Evolutionary conservation across 208 protist species (phyloP).

Genomic region (Borovskyia barvae): DNA sequence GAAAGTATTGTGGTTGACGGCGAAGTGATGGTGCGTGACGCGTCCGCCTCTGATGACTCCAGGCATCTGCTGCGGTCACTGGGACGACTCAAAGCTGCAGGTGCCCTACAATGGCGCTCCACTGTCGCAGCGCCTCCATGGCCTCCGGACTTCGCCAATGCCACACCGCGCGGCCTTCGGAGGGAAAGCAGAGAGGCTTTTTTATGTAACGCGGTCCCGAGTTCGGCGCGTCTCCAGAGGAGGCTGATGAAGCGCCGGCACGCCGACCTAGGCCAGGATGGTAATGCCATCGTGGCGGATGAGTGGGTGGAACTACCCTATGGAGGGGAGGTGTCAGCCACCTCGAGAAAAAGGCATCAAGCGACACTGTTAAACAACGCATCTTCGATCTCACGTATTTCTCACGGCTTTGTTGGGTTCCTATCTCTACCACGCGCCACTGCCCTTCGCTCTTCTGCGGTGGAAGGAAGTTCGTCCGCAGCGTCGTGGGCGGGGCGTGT

Average conservation of each 20-base stretch:
- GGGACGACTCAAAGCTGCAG: constrained; percentile 18
- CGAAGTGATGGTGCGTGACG: constrained; percentile 1
- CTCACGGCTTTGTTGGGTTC: constrained; percentile 18
- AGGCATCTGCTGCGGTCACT: constrained; percentile 15
- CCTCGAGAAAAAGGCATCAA: too few species aligned
- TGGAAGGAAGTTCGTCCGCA: background rate
- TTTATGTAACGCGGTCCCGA: constrained; percentile 12
- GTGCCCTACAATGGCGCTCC: constrained; percentile 16
- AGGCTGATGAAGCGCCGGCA: constrained; percentile 19
- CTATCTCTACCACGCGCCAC: background rate
- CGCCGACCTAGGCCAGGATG: background rate
- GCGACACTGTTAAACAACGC: too few species aligned
- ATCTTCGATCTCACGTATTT: too few species aligned
- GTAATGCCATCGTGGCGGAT: background rate
- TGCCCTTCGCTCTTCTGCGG: background rate
- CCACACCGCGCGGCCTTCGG: too few species aligned
- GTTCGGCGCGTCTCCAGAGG: constrained; percentile 5
- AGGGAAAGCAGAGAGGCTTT: constrained; percentile 7
- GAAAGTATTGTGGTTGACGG: constrained; percentile 18
- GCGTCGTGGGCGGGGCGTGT: constrained; percentile 11
- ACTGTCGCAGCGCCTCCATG: too few species aligned
- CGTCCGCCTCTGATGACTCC: too few species aligned
- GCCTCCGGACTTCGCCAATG: too few species aligned
- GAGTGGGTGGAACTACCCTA: constrained; percentile 1
- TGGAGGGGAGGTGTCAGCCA: too few species aligned